Base-by-base conservation (phyloP, 2,329 filamentous ascomycete genomes). In the Clonostachys chloroleuca region DNA sequence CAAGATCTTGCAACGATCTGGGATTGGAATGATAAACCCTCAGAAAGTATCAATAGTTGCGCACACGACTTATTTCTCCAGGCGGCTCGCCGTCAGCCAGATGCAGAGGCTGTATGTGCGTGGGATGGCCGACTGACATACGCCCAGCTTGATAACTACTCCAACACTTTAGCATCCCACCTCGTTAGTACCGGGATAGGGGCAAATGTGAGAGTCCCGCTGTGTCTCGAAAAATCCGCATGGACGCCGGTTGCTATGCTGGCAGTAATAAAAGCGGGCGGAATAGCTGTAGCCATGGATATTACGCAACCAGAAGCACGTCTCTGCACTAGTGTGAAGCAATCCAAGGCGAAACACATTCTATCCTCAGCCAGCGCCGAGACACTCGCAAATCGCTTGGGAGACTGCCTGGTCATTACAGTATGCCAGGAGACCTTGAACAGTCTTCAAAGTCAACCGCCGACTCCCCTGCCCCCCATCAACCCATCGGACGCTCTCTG, bases 121-220 rank as follows among this genome's bases (percentile, higher is more conserved):
- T 73, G 69, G 69, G 70, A 74, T 48, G 70, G 70, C 51, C 35
- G 44, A 10, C 17, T 43, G 3, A 48, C 41, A 2, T 60, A 58
- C 48, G 40, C 43, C 2, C 47, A 64, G 5, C 48, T 66, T 6
- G 47, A 58, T 2, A 40, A 44, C 0, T 35, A 41, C 9, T 59
- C 20, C 43, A 51, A 17, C 9, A 47, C 1, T 10, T 51, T 45
- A 40, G 56, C 39, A 39, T 40, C 51, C 6, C 52, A 56, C 13
- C 34, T 59, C 13, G 16, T 33, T 9, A 40, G 39, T 12, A 10
- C 51, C 10, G 51, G 58, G 17, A 49, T 64, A 16, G 42, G 49
- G 12, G 51, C 51, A 2, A 61, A 57, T 37, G 46, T 44, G 2
- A 33, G 58, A 1, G 58, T 67, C 3, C 63, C 62, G 0, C 49